Evolutionary conservation across 352 stramenopile species (phyloP).

Genomic region (Phytophthora lateralis): DNA sequence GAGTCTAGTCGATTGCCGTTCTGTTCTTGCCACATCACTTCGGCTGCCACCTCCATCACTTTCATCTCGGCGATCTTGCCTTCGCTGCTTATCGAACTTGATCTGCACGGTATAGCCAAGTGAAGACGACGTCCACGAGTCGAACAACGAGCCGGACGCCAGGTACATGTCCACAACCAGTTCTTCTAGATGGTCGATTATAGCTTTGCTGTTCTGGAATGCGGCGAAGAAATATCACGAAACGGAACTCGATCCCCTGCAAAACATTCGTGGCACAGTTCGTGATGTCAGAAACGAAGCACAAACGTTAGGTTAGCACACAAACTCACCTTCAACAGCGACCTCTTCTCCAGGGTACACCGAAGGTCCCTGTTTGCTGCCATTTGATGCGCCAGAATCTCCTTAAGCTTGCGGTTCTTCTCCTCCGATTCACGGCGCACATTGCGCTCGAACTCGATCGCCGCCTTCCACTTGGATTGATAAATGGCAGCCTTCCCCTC

Average conservation of each 20-base stretch:
- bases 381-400: constrained; percentile 13
- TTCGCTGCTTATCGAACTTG: constrained; percentile 4
- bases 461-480: constrained; percentile 17
- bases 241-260: constrained; percentile 20
- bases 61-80: constrained; percentile 22
- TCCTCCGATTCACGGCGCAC: constrained; percentile 24
- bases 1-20: constrained; percentile 19
- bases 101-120: constrained; percentile 6
- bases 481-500: neutral
- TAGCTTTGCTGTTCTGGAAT: constrained; percentile 21
- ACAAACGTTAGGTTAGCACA: neutral
- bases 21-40: constrained; percentile 19
- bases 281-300: neutral
- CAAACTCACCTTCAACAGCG: constrained; percentile 12
- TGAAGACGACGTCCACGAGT: neutral
- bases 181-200: constrained; percentile 13
- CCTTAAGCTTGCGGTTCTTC: constrained; percentile 27
- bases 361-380: constrained; percentile 19
- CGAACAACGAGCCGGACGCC: constrained; percentile 9
- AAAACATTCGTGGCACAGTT: neutral
- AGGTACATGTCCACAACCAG: neutral
- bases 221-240: constrained; percentile 13
- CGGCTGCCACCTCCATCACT: constrained; percentile 13
- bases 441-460: constrained; percentile 6
- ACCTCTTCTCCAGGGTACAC: constrained; percentile 18